Percentiles rank a stretch among this genome's conserved stretches.
phyloP scores from a whole-genome alignment of 2,329 filamentous ascomycete genomes.

The Pestalotiopsis sp. region DNA sequence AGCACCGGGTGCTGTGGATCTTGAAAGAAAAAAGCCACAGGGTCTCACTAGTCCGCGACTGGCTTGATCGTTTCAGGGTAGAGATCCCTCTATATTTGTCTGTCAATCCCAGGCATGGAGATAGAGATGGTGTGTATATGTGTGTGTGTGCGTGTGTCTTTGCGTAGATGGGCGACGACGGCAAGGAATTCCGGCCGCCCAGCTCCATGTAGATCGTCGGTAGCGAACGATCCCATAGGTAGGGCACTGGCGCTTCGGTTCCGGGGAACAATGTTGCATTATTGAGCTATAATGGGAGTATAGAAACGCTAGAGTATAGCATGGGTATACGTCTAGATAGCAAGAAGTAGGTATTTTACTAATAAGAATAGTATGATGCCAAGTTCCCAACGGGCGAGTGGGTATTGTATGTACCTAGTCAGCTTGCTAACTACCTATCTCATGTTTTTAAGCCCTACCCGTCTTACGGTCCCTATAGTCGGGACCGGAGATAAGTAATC shows the following conservation, averaged over 20 bases:
- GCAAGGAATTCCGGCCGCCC: not conserved
- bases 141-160: not conserved
- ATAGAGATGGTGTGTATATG: not conserved
- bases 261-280: no score
- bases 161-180: not conserved
- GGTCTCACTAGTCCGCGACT: not conserved
- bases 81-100: not conserved
- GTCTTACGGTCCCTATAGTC: not conserved
- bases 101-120: not conserved
- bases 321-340: no score
- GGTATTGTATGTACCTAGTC: not conserved
- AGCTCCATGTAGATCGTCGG: not conserved
- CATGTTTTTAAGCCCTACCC: slow-evolving; percentile 8
- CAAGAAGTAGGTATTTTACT: not conserved
- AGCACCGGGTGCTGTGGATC: not conserved
- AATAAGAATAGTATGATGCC: not conserved
- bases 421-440: not conserved
- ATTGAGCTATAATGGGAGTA: no score
- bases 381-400: no score
- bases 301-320: no score
- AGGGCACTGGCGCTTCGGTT: no score
- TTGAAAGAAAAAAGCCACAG: not conserved
- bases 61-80: not conserved
- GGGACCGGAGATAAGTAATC: slow-evolving; percentile 2
- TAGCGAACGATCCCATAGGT: no score